Percentiles rank a stretch among this genome's conserved stretches.
phyloP scores from a whole-genome alignment of 257 asterid genomes.

The Phtheirospermum japonicum region DNA sequence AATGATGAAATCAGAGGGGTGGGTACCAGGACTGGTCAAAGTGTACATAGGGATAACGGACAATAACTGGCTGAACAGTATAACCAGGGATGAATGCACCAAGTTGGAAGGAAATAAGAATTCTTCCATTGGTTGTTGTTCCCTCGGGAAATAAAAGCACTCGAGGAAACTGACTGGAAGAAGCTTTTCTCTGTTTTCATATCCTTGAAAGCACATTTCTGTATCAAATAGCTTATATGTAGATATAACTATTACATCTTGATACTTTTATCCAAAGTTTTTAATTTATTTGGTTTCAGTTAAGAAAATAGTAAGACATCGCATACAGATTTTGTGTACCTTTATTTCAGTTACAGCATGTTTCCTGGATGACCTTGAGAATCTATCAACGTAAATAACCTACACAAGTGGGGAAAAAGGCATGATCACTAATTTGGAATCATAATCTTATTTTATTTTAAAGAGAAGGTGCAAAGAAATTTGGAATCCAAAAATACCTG shows the following conservation, averaged over 20 bases:
- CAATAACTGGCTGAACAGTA: constrained; percentile 88
- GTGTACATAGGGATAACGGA: constrained; percentile 90
- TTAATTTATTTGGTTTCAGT: constrained; percentile 20
- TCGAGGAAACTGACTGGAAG: constrained; percentile 75
- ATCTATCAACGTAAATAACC: constrained; percentile 96
- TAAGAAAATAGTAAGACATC: constrained; percentile 14
- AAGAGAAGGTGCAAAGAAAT: no score
- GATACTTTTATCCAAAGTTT: constrained; percentile 17
- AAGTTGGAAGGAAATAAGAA: constrained; percentile 80
- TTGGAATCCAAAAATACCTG: constrained; percentile 51
- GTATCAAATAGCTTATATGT: constrained; percentile 91
- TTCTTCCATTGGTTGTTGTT: constrained; percentile 98
- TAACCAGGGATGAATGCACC: constrained; percentile 97
- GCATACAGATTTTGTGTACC: constrained; percentile 55
- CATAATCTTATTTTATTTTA: not conserved
- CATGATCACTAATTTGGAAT: constrained; percentile 13
- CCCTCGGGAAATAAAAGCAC: constrained; percentile 99
- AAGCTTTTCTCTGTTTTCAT: constrained; percentile 97
- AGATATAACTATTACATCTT: constrained; percentile 34
- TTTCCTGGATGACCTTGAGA: constrained; percentile 84
- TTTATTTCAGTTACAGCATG: constrained; percentile 89
- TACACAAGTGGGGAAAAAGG: constrained; percentile 30
- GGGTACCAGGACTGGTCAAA: constrained; percentile 96
- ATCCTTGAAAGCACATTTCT: constrained; percentile 84
- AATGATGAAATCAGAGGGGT: constrained; percentile 14